Evolutionary conservation across 2,329 filamentous ascomycete genomes (phyloP), one percentile per base, ranked within the genome.

Genomic region (Fusarium gaditjirri): DNA sequence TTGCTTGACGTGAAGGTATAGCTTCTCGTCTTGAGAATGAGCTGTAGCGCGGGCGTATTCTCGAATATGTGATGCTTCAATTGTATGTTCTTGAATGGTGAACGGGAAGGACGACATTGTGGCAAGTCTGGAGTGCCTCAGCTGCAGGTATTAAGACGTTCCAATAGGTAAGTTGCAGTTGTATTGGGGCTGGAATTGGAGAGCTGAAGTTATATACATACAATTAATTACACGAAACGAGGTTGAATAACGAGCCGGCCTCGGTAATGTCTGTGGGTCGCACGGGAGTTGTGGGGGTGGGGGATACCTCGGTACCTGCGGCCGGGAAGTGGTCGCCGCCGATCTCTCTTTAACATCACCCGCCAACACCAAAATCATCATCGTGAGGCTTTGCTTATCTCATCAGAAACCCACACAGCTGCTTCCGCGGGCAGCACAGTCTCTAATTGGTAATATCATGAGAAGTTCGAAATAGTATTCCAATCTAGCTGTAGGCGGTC

Each of bases 1-100:
- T 79, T 98, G 94, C 84, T 97, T 98, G 58, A 98, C 88, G 13
- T 91, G 89, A 9, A 98, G 82, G 59, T 90, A 83, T 6, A 98
- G 85, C 10, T 89, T 85, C 68, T 95, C 92, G 72, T 97, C 92
- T 75, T 97, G 93, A 17, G 88, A 88, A 61, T 88, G 86, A 6
- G 90, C 87, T 5, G 93, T 94, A 17, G 92, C 93, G 59, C 89
- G 88, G 11, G 93, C 86, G 78, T 94, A 97, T 78, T 97, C 93
- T 70, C 95, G 88, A 70, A 97, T 92, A 81, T 98, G 93, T 71
- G 94, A 89, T 73, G 89, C 90, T 61, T 90, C 88, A 73, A 97
- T 81, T 46, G 87, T 85, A 83, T 97, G 94, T 80, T 96, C 92
- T 71, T 89, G 88, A 75, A 97, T 84, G 71, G 88, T 83, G 83